Evolutionary conservation across 2,329 filamentous ascomycete genomes (phyloP).

Genomic region (Chrysosporium queenslandicum): DNA sequence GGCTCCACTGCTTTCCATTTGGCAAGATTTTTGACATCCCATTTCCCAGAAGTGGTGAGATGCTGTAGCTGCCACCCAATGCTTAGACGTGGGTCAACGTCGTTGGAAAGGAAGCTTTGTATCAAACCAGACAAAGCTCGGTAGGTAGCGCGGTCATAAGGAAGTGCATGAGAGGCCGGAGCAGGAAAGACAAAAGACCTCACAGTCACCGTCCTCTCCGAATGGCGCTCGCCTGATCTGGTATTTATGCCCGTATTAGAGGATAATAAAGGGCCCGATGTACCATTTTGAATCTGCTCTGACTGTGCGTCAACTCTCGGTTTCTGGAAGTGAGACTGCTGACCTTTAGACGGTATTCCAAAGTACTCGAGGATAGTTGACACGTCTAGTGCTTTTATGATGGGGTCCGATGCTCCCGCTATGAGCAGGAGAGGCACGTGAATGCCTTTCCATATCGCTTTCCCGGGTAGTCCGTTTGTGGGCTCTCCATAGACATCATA

Average conservation of each 20-base stretch:
- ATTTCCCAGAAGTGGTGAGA: constrained; percentile 81
- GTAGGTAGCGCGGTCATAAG: constrained; percentile 67
- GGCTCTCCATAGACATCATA: constrained; percentile 46
- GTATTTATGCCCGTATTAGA: constrained; percentile 19
- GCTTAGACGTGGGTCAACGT: constrained; percentile 67
- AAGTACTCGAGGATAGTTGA: constrained; percentile 50
- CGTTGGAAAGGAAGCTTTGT: constrained; percentile 64
- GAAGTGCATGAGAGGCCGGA: constrained; percentile 71
- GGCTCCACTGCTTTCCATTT: constrained; percentile 79
- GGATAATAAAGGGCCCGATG: constrained; percentile 2
- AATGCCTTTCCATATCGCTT: constrained; percentile 61
- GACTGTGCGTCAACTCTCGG: not conserved
- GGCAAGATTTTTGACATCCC: constrained; percentile 91
- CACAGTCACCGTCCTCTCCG: constrained; percentile 40
- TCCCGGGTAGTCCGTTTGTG: constrained; percentile 57
- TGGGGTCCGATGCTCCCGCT: constrained; percentile 62
- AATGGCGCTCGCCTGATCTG: constrained; percentile 43
- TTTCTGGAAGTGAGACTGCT: not conserved
- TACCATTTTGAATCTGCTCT: not conserved
- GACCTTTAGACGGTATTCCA: not conserved
- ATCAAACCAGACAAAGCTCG: constrained; percentile 71
- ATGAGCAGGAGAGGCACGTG: constrained; percentile 67
- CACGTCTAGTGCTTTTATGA: constrained; percentile 64
- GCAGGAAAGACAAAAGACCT: constrained; percentile 61
- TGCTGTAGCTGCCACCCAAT: constrained; percentile 87